These are phyloP conservation scores for Musa acuminata DNA, from an alignment of 176 grass and related monocot genomes.

Conservation along the genomic window DNA sequence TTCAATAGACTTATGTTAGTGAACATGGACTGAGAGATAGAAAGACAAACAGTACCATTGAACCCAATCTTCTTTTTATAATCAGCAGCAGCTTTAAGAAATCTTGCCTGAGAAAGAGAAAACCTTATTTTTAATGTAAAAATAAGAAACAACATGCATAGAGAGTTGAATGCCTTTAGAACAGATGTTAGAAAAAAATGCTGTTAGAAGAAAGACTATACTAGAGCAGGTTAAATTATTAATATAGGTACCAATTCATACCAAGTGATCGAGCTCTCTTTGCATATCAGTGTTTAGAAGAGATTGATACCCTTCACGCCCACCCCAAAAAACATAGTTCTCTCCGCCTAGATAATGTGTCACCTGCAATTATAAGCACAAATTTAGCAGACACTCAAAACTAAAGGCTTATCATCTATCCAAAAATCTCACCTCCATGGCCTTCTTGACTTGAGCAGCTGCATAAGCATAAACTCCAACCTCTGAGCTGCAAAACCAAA, in stretches of 20 bases:
- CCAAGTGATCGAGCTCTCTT: conserved; percentile 93
- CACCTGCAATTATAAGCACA: conserved; percentile 32
- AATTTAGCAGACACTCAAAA: conserved; percentile 19
- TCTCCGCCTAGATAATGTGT: conserved; percentile 92
- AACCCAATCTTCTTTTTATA: conserved; percentile 97
- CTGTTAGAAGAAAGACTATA: neutral
- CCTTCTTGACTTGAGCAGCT: conserved; percentile 95
- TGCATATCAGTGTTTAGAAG: conserved; percentile 96
- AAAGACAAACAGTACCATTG: conserved; percentile 33
- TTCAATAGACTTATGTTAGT: too few species aligned
- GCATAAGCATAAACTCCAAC: conserved; percentile 77
- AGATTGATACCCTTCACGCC: conserved; percentile 90
- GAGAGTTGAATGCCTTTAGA: neutral
- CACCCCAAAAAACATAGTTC: conserved; percentile 98
- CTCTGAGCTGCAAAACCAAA: conserved; percentile 25
- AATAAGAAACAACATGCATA: neutral
- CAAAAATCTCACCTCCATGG: conserved; percentile 54
- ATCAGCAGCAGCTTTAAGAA: conserved; percentile 84
- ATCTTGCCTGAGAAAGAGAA: conserved; percentile 51
- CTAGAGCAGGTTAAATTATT: neutral
- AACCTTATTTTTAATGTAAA: neutral
- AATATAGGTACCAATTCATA: conserved; percentile 19
- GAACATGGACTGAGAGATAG: too few species aligned
- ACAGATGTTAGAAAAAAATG: neutral
- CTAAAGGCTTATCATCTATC: neutral